Conservation (phyloP, 192 early-diverging fungal species). For the Backusella tarrabulga region DNA sequence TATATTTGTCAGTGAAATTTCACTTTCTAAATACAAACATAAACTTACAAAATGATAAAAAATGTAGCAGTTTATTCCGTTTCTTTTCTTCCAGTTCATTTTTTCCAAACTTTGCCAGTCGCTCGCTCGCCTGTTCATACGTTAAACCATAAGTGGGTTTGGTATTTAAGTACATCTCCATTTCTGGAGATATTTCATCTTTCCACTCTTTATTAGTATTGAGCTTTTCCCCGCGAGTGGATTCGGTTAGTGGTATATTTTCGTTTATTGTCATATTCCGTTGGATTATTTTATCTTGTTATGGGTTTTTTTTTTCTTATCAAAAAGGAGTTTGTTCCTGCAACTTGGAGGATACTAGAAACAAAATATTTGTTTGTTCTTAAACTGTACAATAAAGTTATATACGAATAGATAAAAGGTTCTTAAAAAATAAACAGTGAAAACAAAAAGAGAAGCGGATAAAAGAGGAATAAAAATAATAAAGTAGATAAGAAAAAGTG, state of each 20-base stretch:
- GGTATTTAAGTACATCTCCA: slow-evolving; percentile 58
- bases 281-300: neutral
- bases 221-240: neutral
- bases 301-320: neutral
- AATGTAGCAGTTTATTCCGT: slow-evolving; percentile 44
- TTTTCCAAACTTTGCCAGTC: slow-evolving; percentile 56
- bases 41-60: slow-evolving; percentile 43
- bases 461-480: neutral
- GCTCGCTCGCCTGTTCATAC: slow-evolving; percentile 46
- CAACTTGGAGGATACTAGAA: neutral
- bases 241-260: slow-evolving; percentile 16
- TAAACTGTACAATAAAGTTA: neutral
- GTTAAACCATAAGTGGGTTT: slow-evolving; percentile 63
- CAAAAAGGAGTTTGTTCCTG: neutral
- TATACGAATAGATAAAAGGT: neutral
- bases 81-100: slow-evolving; percentile 53
- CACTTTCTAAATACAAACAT: slow-evolving; percentile 21
- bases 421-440: neutral
- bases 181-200: slow-evolving; percentile 48
- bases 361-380: neutral
- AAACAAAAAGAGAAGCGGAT: neutral
- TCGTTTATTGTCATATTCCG: neutral
- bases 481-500: neutral
- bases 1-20: slow-evolving; percentile 11
- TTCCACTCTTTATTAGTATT: slow-evolving; percentile 22